Conservation (phyloP, 2,329 filamentous ascomycete genomes). For the Hortaea werneckii region DNA sequence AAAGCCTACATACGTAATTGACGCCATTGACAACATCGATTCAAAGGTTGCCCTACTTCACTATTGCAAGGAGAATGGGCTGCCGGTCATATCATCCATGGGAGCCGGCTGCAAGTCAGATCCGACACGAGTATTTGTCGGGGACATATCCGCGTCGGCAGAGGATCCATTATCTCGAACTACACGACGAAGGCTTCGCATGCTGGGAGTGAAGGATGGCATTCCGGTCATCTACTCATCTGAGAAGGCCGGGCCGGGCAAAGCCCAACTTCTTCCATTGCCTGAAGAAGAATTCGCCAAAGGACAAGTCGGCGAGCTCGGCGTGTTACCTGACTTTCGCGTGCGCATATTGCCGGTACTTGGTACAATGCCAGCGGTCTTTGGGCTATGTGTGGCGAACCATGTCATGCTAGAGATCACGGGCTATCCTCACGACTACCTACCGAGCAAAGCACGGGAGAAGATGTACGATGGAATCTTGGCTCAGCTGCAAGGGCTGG, state of each 20-base stretch:
- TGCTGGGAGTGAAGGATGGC: constrained; percentile 66
- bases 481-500: constrained; percentile 61
- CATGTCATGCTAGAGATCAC: constrained; percentile 75
- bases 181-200: constrained; percentile 69
- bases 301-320: constrained; percentile 75
- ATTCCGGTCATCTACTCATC: constrained; percentile 90
- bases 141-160: constrained; percentile 78
- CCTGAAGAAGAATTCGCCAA: constrained; percentile 80
- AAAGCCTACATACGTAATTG: constrained; percentile 78
- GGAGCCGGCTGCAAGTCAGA: constrained; percentile 90
- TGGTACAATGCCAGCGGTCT: constrained; percentile 94
- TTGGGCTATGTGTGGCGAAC: constrained; percentile 84
- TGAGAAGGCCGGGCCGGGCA: constrained; percentile 80
- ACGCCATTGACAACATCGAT: constrained; percentile 97
- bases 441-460: constrained; percentile 69
- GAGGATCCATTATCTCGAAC: constrained; percentile 83
- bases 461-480: constrained; percentile 87
- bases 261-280: constrained; percentile 78
- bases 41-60: constrained; percentile 86
- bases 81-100: constrained; percentile 90
- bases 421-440: constrained; percentile 78
- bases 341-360: constrained; percentile 91
- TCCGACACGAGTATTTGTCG: constrained; percentile 74
- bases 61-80: constrained; percentile 68
- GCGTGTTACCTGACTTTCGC: constrained; percentile 83